Evolutionary conservation across 495 filamentous ascomycete genomes (phyloP).

Genomic region (Bombardia bombarda): DNA sequence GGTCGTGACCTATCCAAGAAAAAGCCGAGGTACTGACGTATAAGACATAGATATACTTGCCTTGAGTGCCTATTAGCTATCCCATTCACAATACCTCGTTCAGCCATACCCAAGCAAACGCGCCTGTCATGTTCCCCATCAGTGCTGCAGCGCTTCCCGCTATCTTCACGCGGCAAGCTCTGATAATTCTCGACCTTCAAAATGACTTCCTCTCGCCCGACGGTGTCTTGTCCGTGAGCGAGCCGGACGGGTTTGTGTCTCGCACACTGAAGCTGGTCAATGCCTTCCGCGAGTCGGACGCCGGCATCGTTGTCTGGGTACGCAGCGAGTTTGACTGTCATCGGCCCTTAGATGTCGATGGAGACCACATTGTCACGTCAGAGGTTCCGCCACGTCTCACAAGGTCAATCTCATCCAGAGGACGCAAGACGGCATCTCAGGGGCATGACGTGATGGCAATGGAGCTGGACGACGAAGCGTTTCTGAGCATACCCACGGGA

Average conservation of each 20-base stretch:
- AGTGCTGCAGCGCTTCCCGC: constrained; percentile 36
- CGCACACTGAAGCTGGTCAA: constrained; percentile 57
- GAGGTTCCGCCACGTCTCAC: constrained; percentile 16
- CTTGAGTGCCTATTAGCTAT: too few relatives aligned
- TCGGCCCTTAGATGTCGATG: constrained; percentile 38
- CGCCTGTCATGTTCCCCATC: constrained; percentile 40
- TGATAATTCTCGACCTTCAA: constrained; percentile 81
- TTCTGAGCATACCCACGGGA: constrained; percentile 36
- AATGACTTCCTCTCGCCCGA: constrained; percentile 77
- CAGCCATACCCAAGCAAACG: too few relatives aligned
- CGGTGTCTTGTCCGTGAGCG: constrained; percentile 59
- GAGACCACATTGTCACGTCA: constrained; percentile 39
- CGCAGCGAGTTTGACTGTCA: constrained; percentile 64
- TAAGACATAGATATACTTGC: too few relatives aligned
- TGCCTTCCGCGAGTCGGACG: constrained; percentile 56
- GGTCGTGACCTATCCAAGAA: too few relatives aligned
- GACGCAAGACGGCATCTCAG: constrained; percentile 10
- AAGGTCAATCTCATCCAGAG: constrained; percentile 4
- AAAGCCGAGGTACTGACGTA: too few relatives aligned
- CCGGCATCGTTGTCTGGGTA: constrained; percentile 83
- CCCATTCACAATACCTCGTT: too few relatives aligned
- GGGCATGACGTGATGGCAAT: constrained; percentile 21
- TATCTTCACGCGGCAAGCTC: constrained; percentile 64
- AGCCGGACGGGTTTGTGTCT: constrained; percentile 58
- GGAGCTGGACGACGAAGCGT: constrained; percentile 51